Evolutionary conservation across 2,329 filamentous ascomycete genomes (phyloP).

Genomic region (Xylariaceae sp.): DNA sequence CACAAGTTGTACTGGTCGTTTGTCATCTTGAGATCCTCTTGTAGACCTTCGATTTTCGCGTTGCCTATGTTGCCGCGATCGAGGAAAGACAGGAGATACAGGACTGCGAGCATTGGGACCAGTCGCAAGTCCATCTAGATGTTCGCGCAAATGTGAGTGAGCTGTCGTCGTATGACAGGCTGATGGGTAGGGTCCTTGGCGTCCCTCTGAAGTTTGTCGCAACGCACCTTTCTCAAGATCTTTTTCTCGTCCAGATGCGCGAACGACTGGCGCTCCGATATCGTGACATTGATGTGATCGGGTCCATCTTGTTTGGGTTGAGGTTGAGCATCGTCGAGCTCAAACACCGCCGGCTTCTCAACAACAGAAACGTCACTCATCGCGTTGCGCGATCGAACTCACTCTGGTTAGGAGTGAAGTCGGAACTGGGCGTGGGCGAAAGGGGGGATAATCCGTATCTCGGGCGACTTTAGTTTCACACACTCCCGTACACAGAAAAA

Average conservation of each 20-base stretch:
- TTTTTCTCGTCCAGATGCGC: slow-evolving; percentile 50
- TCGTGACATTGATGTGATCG: slow-evolving; percentile 21
- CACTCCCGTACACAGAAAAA: too few relatives aligned
- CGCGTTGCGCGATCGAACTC: background rate
- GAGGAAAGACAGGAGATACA: slow-evolving; percentile 65
- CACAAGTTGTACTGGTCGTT: slow-evolving; percentile 65
- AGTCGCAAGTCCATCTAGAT: slow-evolving; percentile 47
- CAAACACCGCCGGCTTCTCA: slow-evolving; percentile 20
- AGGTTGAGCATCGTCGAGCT: slow-evolving; percentile 17
- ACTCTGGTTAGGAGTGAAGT: background rate
- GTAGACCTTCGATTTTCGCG: slow-evolving; percentile 58
- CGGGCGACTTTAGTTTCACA: too few relatives aligned
- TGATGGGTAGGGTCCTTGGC: background rate
- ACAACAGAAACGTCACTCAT: slow-evolving; percentile 17
- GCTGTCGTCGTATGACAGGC: background rate
- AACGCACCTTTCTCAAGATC: slow-evolving; percentile 49
- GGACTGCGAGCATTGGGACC: slow-evolving; percentile 58
- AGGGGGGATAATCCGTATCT: too few relatives aligned
- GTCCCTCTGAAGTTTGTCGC: background rate
- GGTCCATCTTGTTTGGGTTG: slow-evolving; percentile 18
- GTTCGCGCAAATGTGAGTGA: background rate
- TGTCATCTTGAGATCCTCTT: slow-evolving; percentile 52
- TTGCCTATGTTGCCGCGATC: slow-evolving; percentile 63
- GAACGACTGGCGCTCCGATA: slow-evolving; percentile 27
- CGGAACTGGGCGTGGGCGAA: background rate